Conservation (phyloP, 306 rosid genomes). For the Ormosia semicastrata region DNA sequence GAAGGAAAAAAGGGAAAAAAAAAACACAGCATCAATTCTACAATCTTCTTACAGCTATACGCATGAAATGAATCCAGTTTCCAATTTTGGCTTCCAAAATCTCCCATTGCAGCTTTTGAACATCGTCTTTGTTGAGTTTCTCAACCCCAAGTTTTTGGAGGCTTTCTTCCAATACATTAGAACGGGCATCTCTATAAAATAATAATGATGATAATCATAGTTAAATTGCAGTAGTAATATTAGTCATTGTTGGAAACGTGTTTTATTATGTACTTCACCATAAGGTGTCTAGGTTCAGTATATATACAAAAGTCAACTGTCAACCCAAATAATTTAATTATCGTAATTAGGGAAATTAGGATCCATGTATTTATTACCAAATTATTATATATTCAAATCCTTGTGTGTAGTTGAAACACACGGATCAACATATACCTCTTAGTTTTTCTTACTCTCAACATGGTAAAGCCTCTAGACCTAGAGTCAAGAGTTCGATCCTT, state of each 20-base stretch:
- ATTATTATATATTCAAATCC: background rate
- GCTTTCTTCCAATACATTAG: conserved; percentile 89
- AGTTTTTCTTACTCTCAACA: background rate
- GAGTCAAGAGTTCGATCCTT: no score
- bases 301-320: background rate
- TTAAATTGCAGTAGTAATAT: background rate
- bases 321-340: background rate
- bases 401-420: background rate
- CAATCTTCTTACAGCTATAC: conserved; percentile 77
- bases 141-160: conserved; percentile 90
- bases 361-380: background rate
- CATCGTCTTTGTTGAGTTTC: conserved; percentile 94
- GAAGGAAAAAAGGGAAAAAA: background rate
- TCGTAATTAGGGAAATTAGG: background rate
- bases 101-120: conserved; percentile 97
- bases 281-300: background rate
- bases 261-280: background rate
- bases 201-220: conserved; percentile 13
- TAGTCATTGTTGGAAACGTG: background rate
- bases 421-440: background rate
- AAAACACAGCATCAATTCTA: conserved; percentile 8
- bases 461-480: background rate
- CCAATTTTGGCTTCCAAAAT: conserved; percentile 98
- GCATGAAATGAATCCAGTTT: conserved; percentile 99
- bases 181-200: conserved; percentile 72